Base-by-base conservation (phyloP, 306 rosid genomes). In the Ceratonia siliqua region DNA sequence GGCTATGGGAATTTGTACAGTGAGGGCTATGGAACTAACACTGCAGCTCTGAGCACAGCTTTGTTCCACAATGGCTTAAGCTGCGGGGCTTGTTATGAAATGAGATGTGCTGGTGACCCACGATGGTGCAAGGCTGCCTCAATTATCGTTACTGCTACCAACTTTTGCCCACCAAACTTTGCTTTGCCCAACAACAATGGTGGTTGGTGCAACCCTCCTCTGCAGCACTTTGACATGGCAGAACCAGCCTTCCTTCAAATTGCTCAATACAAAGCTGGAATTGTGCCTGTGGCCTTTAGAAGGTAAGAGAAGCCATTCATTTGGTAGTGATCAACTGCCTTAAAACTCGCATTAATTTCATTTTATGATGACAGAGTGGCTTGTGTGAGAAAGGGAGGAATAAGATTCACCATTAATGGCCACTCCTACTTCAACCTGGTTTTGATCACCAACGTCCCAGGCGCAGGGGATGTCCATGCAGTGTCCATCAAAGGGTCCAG, bases 171-270 rank as follows among this genome's bases (percentile, higher is more conserved):
- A 0, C 97, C 97, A 2, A 92, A 91, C 76, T 61, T 49, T 10
- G 90, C 86, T 12, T 56, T 82, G 76, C 38, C 94, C 18, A 91
- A 84, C 55, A 79, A 84, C 64, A 86, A 92, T 55, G 96, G 97
- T 9, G 97, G 97, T 30, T 92, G 97, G 97, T 92, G 97, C 78
- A 92, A 92, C 62, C 90, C 97, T 78, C 97, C 97, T 5, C 92
- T 89, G 5, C 97, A 90, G 15, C 97, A 92, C 82, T 90, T 92
- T 53, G 97, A 92, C 24, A 71, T 92, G 89, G 94, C 97, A 0
- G 91, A 92, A 77, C 97, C 97, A 33, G 96, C 96, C 32, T 92
- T 88, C 86, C 75, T 90, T 20, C 90, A 92, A 68, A 92, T 92
- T 18, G 97, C 94, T 1, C 89, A 90, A 20, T 90, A 84, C 77